These are phyloP conservation scores for Hanseniaspora hatyaiensis DNA, from an alignment of 805 yeast genomes.

Conservation along the genomic window DNA sequence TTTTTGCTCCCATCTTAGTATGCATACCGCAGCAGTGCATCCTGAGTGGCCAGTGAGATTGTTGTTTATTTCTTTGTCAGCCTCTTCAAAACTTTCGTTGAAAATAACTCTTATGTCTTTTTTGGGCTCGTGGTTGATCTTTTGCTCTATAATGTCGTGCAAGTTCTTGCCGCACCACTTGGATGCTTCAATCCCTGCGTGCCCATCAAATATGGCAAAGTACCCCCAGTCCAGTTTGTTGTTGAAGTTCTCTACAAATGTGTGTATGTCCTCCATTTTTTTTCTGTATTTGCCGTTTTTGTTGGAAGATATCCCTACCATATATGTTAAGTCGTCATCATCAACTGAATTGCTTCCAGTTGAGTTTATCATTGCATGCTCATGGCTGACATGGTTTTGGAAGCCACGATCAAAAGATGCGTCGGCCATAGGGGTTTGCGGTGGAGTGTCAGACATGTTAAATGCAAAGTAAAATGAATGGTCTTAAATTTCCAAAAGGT, in stretches of 20 bases:
- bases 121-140: conserved; percentile 37
- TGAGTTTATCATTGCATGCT: not conserved
- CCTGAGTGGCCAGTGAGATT: conserved; percentile 68
- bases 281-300: conserved; percentile 68
- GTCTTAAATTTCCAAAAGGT: too few relatives aligned
- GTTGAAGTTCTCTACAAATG: conserved; percentile 85
- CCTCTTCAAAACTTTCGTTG: conserved; percentile 56
- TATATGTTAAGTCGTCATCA: conserved; percentile 45
- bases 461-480: too few relatives aligned
- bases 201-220: conserved; percentile 93
- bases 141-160: conserved; percentile 55
- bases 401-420: not conserved
- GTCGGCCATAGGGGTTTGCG: not conserved
- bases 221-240: conserved; percentile 86
- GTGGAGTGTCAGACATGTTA: conserved; percentile 1
- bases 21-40: conserved; percentile 90
- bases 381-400: too few relatives aligned
- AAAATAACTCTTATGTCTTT: conserved; percentile 54
- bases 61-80: conserved; percentile 56
- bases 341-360: not conserved
- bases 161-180: conserved; percentile 87
- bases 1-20: conserved; percentile 65
- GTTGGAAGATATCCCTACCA: conserved; percentile 87
- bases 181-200: conserved; percentile 88
- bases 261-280: conserved; percentile 94